Evolutionary conservation across 75 land plant species (phyloP).

Genomic region (Cryptomeria japonica): DNA sequence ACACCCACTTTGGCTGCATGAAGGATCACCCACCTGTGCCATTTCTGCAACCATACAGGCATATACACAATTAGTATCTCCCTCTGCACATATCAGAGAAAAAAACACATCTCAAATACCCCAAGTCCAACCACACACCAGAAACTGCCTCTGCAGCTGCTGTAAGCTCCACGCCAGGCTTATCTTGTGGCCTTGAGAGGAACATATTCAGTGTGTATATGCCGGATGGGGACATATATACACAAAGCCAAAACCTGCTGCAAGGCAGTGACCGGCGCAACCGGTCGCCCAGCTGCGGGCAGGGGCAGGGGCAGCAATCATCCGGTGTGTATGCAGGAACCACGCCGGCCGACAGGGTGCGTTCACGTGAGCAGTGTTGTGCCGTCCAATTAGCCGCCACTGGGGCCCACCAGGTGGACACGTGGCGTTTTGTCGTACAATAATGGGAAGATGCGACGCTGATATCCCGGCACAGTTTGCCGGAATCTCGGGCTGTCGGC

Average conservation of each 20-base stretch:
- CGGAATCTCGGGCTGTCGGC: conserved; percentile 18
- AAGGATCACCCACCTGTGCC: conserved; percentile 1
- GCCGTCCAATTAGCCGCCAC: neutral
- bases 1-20: conserved; percentile 9
- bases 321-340: conserved; percentile 9
- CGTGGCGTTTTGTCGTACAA: neutral
- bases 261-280: neutral
- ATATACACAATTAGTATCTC: neutral
- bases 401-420: neutral
- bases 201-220: conserved; percentile 10
- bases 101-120: neutral
- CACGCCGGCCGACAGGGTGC: conserved; percentile 10
- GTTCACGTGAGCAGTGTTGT: conserved; percentile 17
- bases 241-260: neutral
- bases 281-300: neutral
- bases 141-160: neutral
- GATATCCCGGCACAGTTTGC: neutral
- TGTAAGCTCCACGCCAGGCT: neutral
- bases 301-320: neutral
- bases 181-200: neutral
- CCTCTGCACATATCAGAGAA: no score
- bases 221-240: neutral
- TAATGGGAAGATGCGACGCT: conserved; percentile 5
- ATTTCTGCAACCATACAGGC: conserved; percentile 9
- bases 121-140: neutral